Percentiles rank a stretch among this genome's conserved stretches.
phyloP scores from a whole-genome alignment of 2,329 filamentous ascomycete species.

The Ploettnerulaceae sp. region DNA sequence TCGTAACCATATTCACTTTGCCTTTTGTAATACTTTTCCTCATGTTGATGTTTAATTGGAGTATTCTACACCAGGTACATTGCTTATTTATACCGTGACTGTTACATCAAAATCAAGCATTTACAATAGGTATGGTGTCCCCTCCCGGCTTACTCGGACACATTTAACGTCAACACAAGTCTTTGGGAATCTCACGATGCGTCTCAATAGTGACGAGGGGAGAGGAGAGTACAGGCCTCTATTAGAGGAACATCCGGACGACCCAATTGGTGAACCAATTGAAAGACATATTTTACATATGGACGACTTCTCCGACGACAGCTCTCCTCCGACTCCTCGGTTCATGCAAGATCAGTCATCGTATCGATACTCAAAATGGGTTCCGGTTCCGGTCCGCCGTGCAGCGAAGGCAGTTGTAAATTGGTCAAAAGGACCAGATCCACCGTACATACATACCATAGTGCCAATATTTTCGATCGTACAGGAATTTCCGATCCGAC shows the following conservation, averaged over 20 bases:
- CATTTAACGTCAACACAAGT: conserved; percentile 1
- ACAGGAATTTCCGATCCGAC: conserved; percentile 60
- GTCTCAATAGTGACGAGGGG: conserved; percentile 21
- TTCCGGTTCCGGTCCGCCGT: conserved; percentile 52
- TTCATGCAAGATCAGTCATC: conserved; percentile 53
- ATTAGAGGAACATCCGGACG: conserved; percentile 29
- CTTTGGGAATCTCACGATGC: conserved; percentile 8
- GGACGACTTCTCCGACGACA: conserved; percentile 42
- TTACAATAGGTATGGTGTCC: not conserved
- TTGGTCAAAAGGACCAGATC: conserved; percentile 54
- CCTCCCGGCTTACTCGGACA: not conserved
- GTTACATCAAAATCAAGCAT: not conserved
- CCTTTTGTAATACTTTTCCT: not conserved
- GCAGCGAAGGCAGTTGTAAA: conserved; percentile 38
- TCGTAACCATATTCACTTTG: not conserved
- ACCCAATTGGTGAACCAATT: conserved; percentile 30
- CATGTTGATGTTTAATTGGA: not conserved
- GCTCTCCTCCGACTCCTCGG: conserved; percentile 48
- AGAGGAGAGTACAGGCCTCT: conserved; percentile 18
- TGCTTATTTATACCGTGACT: not conserved
- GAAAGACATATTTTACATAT: conserved; percentile 32
- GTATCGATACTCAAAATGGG: conserved; percentile 48
- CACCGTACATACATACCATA: conserved; percentile 48
- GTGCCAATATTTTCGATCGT: conserved; percentile 58
- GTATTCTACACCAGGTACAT: not conserved